These are phyloP conservation scores for Scalesia atractyloides DNA, from an alignment of 129 eudicot species.

Conservation along the genomic window DNA sequence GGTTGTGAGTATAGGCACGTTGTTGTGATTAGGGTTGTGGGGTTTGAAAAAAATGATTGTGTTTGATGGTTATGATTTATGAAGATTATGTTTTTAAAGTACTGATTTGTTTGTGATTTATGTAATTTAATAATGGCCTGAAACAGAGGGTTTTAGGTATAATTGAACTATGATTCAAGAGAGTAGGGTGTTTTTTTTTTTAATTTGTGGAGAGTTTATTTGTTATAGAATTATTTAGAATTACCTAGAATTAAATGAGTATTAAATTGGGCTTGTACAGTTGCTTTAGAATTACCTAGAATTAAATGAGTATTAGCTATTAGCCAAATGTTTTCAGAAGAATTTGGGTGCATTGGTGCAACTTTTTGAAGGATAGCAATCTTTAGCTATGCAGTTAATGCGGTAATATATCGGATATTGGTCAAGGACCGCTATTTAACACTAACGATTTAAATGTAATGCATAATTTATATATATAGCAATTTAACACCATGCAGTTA, in stretches of 20 bases:
- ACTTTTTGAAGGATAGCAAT: conserved; percentile 10
- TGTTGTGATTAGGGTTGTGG: conserved; percentile 24
- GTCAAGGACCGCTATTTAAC: too few species aligned
- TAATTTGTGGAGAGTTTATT: not conserved
- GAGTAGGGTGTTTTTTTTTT: conserved; percentile 28
- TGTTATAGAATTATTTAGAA: not conserved
- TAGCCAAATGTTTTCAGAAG: not conserved
- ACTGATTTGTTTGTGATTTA: conserved; percentile 16
- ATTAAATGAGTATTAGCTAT: conserved; percentile 6
- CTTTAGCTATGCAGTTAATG: not conserved
- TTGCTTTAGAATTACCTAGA: not conserved
- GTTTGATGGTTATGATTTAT: conserved; percentile 16
- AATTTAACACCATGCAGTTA: too few species aligned
- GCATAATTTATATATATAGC: too few species aligned
- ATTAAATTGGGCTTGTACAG: conserved; percentile 3
- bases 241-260: not conserved
- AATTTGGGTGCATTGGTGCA: not conserved
- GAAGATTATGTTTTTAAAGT: conserved; percentile 21
- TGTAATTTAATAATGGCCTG: conserved; percentile 7
- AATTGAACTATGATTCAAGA: conserved; percentile 3
- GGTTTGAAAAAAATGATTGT: not conserved
- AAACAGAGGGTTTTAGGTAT: conserved; percentile 1
- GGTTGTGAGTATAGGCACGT: not conserved
- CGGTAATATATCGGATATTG: too few species aligned
- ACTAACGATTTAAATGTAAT: too few species aligned